A percentile compares a stretch with the other conserved stretches of the same genome.
phyloP scores from a whole-genome alignment of 768 basidiomycete genomes.

The Baorangia bicolor region DNA sequence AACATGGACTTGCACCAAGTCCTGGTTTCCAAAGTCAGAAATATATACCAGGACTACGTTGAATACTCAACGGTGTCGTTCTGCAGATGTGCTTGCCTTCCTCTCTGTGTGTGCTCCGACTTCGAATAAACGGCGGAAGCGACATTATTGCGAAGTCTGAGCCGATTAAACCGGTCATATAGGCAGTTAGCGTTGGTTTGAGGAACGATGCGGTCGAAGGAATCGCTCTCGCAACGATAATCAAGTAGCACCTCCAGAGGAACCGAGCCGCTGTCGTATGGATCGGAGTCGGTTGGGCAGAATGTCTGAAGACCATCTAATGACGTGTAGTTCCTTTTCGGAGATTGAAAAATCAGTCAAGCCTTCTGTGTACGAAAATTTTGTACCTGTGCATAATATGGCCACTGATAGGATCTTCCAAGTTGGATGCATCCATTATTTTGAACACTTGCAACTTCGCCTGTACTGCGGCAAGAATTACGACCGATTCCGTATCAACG shows the following conservation, averaged over 20 bases:
- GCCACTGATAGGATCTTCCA: conserved; percentile 81
- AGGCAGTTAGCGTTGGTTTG: conserved; percentile 83
- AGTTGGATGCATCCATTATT: conserved; percentile 76
- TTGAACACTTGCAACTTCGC: conserved; percentile 75
- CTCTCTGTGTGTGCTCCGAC: conserved; percentile 29
- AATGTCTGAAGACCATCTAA: conserved; percentile 86
- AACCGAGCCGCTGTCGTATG: conserved; percentile 54
- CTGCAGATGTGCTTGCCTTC: conserved; percentile 48
- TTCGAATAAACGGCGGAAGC: conserved; percentile 50
- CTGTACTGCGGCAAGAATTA: conserved; percentile 76
- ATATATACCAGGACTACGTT: neutral
- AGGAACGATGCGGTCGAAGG: conserved; percentile 88
- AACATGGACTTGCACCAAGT: conserved; percentile 76
- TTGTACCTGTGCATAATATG: conserved; percentile 80
- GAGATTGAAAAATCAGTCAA: conserved; percentile 1
- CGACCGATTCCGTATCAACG: conserved; percentile 48
- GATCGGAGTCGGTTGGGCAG: conserved; percentile 54
- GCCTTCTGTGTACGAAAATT: neutral
- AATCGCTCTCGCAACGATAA: conserved; percentile 72
- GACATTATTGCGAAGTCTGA: conserved; percentile 74
- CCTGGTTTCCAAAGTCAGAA: conserved; percentile 44
- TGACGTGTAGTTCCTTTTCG: conserved; percentile 68
- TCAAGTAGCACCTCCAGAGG: conserved; percentile 93
- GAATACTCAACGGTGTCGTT: conserved; percentile 56
- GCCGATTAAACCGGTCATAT: conserved; percentile 93